Evolutionary conservation across 2,329 filamentous ascomycete species (phyloP), one percentile per base, ranked within the genome.

Genomic region (Pseudocercospora musae): DNA sequence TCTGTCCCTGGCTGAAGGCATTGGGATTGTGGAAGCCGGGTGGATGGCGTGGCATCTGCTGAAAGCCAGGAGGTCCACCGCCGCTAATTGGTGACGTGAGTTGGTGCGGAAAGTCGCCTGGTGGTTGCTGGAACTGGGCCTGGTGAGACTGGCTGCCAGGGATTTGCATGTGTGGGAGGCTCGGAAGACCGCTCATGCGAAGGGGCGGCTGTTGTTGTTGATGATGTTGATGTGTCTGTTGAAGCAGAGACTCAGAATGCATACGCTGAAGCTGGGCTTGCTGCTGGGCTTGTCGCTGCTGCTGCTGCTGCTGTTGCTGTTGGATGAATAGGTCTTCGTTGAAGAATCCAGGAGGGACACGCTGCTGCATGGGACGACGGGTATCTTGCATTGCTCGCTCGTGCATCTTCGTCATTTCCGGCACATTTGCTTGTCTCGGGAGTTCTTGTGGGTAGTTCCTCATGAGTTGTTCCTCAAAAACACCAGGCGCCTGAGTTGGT

Each of bases 391-490:
- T 54, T 4, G 65, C 58, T 18, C 72, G 67, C 57, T 67, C 64
- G 11, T 66, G 59, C 49, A 68, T 64, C 40, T 56, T 49, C 50
- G 65, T 52, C 57, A 66, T 58, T 25, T 60, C 60, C 13, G 59
- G 64, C 58, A 65, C 65, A 33, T 57, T 62, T 31, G 68, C 63
- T 20, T 63, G 64, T 20, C 66, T 65, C 44, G 59, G 62, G 42
- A 64, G 60, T 20, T 72, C 68, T 33, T 66, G 66, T 9, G 65
- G 64, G 54, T 70, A 68, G 55, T 70, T 69, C 9, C 72, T 65
- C 62, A 74, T 70, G 3, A 75, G 64, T 27, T 74, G 74, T 44
- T 76, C 73, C 37, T 76, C 74, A 44, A 76, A 72, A 5, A 71
- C 62, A 8, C 74, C 74, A 18, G 74, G 71, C 7, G 71, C 70